Percentiles rank a stretch among this genome's conserved stretches.
phyloP scores from a whole-genome alignment of 192 early-diverging fungal species.

The Coemansia sp. region DNA sequence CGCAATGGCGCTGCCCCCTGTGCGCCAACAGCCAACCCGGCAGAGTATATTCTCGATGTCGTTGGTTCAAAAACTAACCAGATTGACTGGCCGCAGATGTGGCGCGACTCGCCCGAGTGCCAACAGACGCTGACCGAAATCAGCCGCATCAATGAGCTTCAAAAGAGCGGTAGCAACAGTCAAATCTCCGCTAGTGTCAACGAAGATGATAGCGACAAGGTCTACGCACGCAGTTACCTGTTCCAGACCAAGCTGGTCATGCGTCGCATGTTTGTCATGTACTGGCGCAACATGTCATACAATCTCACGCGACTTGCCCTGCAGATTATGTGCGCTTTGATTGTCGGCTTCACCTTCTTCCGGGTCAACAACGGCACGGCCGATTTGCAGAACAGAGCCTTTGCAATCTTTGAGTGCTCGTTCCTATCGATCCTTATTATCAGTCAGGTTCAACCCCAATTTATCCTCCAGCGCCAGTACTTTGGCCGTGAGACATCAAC shows the following conservation, averaged over 20 bases:
- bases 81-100: conserved; percentile 72
- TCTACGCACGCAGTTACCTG: conserved; percentile 49
- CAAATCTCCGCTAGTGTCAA: conserved; percentile 5
- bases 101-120: conserved; percentile 60
- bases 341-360: conserved; percentile 75
- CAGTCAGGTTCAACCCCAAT: conserved; percentile 66
- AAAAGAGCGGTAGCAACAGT: conserved; percentile 1
- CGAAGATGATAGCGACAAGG: conserved; percentile 26
- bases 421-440: conserved; percentile 66
- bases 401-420: conserved; percentile 68
- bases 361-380: conserved; percentile 53
- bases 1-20: conserved; percentile 67
- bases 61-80: conserved; percentile 52
- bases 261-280: conserved; percentile 61
- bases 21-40: conserved; percentile 68
- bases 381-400: conserved; percentile 66
- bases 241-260: conserved; percentile 62
- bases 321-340: conserved; percentile 57
- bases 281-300: conserved; percentile 73
- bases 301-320: conserved; percentile 71
- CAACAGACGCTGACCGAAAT: conserved; percentile 52
- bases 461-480: conserved; percentile 64
- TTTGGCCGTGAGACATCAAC: conserved; percentile 66
- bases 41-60: conserved; percentile 83
- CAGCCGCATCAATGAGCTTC: conserved; percentile 45